Evolutionary conservation across 441 rosid species (phyloP).

Genomic region (Biscutella auriculata): DNA sequence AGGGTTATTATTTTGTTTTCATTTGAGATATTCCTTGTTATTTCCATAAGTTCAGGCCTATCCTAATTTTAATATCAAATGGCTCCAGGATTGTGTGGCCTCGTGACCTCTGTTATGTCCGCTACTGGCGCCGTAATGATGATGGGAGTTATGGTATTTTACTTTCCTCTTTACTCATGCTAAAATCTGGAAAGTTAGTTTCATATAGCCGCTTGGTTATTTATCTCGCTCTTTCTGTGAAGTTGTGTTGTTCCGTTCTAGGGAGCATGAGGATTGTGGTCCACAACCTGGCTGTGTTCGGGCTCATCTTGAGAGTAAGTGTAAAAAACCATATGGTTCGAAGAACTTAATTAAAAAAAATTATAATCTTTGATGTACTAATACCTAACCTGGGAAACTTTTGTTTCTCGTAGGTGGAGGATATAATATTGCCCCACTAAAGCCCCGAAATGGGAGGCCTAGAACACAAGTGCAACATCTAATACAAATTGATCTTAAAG

Average conservation of each 20-base stretch:
- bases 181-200: conserved; percentile 9
- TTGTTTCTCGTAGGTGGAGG: conserved; percentile 73
- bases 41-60: not conserved
- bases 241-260: conserved; percentile 97
- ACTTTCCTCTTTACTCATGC: conserved; percentile 7
- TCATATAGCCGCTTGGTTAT: conserved; percentile 12
- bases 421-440: conserved; percentile 77
- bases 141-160: conserved; percentile 90
- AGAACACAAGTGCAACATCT: conserved; percentile 95
- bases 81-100: conserved; percentile 87
- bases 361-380: not conserved
- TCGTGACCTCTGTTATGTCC: conserved; percentile 96
- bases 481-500: conserved; percentile 97
- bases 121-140: conserved; percentile 97
- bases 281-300: conserved; percentile 96
- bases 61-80: not conserved
- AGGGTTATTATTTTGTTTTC: not conserved
- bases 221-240: conserved; percentile 33
- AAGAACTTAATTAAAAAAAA: not conserved
- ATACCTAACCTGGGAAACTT: conserved; percentile 3
- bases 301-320: conserved; percentile 95
- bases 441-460: conserved; percentile 77
- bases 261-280: conserved; percentile 93
- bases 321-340: conserved; percentile 5
- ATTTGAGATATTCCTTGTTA: not conserved